Base-by-base conservation (phyloP, 2,329 filamentous ascomycete genomes). In the Ophiostoma tasmaniense region DNA sequence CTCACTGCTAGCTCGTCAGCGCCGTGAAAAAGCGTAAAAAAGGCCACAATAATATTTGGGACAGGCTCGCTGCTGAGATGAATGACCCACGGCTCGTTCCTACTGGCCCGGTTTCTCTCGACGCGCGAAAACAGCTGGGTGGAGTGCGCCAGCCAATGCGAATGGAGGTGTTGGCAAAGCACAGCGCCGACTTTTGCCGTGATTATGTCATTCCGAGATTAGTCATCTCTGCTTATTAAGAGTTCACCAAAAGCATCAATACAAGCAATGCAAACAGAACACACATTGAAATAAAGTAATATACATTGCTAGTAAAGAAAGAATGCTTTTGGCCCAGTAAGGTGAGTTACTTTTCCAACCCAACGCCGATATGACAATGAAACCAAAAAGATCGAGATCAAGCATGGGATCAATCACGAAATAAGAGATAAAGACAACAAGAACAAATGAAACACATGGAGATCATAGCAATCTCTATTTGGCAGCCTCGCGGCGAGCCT, bases 401-500 rank as follows among this genome's bases (percentile, higher is more conserved):
- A 52, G 1, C n/a, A n/a, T n/a, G n/a, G 7, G 50, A 20, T 25
- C 45, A 33, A 64, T 39, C 5, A 64, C 39, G 17, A 50, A 35
- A 33, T 11, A 13, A 39, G n/a, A 13, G 33, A 37, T 5, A 1
- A 22, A 20, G 30, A 42, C 14, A 68, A 65, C 17, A 50, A 50
- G 11, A 14, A 39, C 28, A 25, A 39, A 50, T 17, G 52, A 65
- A 45, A n/a, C 14, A 64, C 30, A 37, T 35, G 3, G 2, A 2
- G 11, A 35, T 1, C 17, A 25, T 25, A 6, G 5, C 8, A 20
- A 11, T 2, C 13, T 39, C 42, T 25, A 59, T 22, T 39, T 5
- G 3, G 76, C 71, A 3, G 80, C 73, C 70, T 82, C 85, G 77
- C 91, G 86, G 75, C 92, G 86, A 77, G 89, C 85, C 77, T 89